Percentiles rank a stretch among this genome's conserved stretches.
phyloP scores from a whole-genome alignment of 2,329 filamentous ascomycete genomes.

The Nigrospora sphaerica region DNA sequence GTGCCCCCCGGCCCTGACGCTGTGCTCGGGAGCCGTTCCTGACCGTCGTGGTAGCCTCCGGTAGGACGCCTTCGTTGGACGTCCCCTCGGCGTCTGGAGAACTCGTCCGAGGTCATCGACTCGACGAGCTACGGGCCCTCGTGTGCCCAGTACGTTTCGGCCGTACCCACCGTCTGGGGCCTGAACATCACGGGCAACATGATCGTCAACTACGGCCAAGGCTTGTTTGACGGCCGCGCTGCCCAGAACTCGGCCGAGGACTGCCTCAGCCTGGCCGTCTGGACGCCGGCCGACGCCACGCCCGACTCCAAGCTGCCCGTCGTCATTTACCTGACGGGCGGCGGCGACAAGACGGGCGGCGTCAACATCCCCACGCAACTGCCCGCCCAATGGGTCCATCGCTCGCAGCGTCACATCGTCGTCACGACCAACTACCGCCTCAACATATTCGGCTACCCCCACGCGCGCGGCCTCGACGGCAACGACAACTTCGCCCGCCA shows the following conservation, averaged over 20 bases:
- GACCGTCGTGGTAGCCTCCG: slow-evolving; percentile 16
- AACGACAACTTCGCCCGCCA: slow-evolving; percentile 39
- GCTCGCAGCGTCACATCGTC: slow-evolving; percentile 21
- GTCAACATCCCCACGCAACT: slow-evolving; percentile 30
- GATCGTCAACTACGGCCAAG: slow-evolving; percentile 1
- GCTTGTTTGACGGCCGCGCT: not conserved
- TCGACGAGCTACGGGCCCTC: not conserved
- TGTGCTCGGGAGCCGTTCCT: not conserved
- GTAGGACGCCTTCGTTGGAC: slow-evolving; percentile 11
- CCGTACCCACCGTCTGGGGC: too few species aligned
- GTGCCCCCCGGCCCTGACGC: not conserved
- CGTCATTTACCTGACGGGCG: slow-evolving; percentile 17
- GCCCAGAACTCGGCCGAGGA: slow-evolving; percentile 16
- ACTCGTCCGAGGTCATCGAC: not conserved
- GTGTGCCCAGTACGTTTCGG: too few species aligned
- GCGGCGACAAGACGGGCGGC: slow-evolving; percentile 28
- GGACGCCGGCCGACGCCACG: slow-evolving; percentile 21
- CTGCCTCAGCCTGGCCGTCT: slow-evolving; percentile 31
- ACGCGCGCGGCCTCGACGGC: slow-evolving; percentile 15
- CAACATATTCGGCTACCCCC: slow-evolving; percentile 29
- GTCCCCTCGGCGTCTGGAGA: slow-evolving; percentile 8
- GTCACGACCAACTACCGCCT: slow-evolving; percentile 28
- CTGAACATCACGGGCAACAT: not conserved
- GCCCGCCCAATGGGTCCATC: slow-evolving; percentile 25
- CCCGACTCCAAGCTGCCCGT: slow-evolving; percentile 4